Evolutionary conservation across 768 basidiomycete genomes (phyloP), one percentile per base, ranked within the genome.

Genomic region (Paxillus ammoniavirescens): DNA sequence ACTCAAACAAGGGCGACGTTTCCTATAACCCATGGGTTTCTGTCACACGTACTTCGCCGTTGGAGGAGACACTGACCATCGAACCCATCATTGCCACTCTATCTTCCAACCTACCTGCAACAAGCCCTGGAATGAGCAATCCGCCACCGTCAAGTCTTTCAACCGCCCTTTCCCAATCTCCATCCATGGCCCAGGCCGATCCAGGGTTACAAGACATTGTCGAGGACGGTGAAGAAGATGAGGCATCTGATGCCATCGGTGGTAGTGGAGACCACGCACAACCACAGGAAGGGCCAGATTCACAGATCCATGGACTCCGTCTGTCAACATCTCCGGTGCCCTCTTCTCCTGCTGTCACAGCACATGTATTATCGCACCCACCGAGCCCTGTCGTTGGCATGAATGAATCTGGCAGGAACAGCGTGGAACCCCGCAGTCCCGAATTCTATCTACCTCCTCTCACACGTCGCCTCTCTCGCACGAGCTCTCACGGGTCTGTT

Each of bases 261-360:
- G 46, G 46, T 12, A 54, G 49, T 3, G 52, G 67, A 37, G 69
- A 61, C 14, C 59, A 61, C 14, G 56, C 52, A 2, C 52, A 59
- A 40, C 52, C 58, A 4, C 61, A 55, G 12, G 61, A 61, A 8
- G 55, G 63, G 54, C 42, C 42, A 40, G 33, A 55, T 18, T 63
- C 72, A 5, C 76, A 79, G 54, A 79, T 86, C 36, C 82, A 84
- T 47, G 83, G 84, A 9, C 65, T 86, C 58, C 75, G 81, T 56
- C 81, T 86, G 46, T 76, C 74, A 31, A 86, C 81, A 0, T 61
- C 72, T 0, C 73, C 76, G 7, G 53, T 71, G 6, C 67, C 74
- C 30, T 61, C 64, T 44, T 61, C 59, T 21, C 59, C 67, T 26
- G 56, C 60, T 44, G 47, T 57, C 31, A 53, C 61, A 12, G 68